Evolutionary conservation across 2,329 filamentous ascomycete genomes (phyloP), one percentile per base, ranked within the genome.

Genomic region (Didymellaceae sp.): DNA sequence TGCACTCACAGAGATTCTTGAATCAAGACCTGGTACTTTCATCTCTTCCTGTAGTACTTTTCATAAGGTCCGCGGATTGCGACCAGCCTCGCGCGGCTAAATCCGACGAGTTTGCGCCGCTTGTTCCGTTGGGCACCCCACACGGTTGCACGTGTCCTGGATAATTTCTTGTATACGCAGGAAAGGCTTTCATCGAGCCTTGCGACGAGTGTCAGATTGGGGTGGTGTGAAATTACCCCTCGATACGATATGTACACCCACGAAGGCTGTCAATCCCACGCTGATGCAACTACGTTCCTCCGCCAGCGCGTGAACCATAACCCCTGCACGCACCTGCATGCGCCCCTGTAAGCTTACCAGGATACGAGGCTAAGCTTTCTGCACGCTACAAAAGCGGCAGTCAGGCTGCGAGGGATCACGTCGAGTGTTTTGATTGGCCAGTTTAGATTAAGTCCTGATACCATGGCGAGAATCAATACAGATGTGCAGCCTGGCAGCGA

Each of bases 281-380:
- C n/a, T 18, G n/a, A 14, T 37, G 32, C 42, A 14, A 35, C n/a
- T n/a, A n/a, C 30, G 37, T 10, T 25, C 22, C 22, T n/a, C 25
- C 13, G 3, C 8, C 34, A 45, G 17, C 41, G 22, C 24, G 30
- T 32, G 35, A 45, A 45, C 35, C 13, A 31, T n/a, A 7, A 26
- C 31, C 48, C 48, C 31, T 52, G 48, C 16, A 8, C 26, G n/a
- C 48, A 45, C 42, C 41, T 52, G 48, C 48, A 45, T 33, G 14
- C 6, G 18, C 31, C 48, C 41, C 31, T 32, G 35, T 14, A 40
- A 5, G 9, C 13, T 9, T 18, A 10, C 32, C 13, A 37, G 48
- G 48, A 26, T 33, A n/a, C n/a, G 10, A 3, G n/a, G 16, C 35
- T 31, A 52, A 52, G 48, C 48, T 42, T 52, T 42, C 13, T 16